Base-by-base conservation (phyloP, 495 filamentous ascomycete species). In the Aspergillus incahuasiensis region DNA sequence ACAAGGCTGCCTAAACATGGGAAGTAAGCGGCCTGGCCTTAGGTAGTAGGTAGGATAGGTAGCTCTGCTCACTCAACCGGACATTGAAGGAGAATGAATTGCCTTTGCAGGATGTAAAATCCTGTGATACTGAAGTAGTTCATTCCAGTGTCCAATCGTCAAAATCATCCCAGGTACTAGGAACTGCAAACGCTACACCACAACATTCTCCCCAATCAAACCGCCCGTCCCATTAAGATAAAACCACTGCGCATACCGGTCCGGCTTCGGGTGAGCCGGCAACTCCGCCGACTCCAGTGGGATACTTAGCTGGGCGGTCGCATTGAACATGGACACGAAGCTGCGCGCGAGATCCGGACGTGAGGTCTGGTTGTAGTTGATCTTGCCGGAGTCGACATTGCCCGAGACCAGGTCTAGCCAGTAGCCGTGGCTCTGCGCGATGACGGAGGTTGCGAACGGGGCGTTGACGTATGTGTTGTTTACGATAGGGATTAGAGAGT, bases 281-380 rank as follows among this genome's bases (percentile, higher is more conserved):
- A 21, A 15, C 47, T 38, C 32, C 22, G 38, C 47, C 1, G 47
- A 49, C 47, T 35, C 28, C 8, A 3, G 6, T 1, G 46, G 28
- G 4, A 48, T 8, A 5, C 16, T 28, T 3, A 39, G 19, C 9
- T 48, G 15, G 5, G 25, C 19, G 25, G 28, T 35, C 2, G 32
- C 46, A 16, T 48, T 20, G 25, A 3, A 25, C 46, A 18, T 48
- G 5, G 47, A 49, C 30, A 49, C 30, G 9, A 38, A 49, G 30
- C 47, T 49, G 15, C 13, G 4, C 30, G 11, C 2, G 32, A 49
- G 38, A 30, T 38, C 32, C 32, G 47, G 47, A 13, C 47, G 47
- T 3, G 47, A 49, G 9, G 47, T 49, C 47, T 49, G 47, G 30
- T 49, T 49, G 47, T 49, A 49, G 32, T 49, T 49, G 30, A 49